A percentile compares a stretch with the other conserved stretches of the same genome.
These are phyloP conservation scores for Taphrina wiesneri DNA, from an alignment of 1,139 yeast genomes.

Conservation along the genomic window DNA sequence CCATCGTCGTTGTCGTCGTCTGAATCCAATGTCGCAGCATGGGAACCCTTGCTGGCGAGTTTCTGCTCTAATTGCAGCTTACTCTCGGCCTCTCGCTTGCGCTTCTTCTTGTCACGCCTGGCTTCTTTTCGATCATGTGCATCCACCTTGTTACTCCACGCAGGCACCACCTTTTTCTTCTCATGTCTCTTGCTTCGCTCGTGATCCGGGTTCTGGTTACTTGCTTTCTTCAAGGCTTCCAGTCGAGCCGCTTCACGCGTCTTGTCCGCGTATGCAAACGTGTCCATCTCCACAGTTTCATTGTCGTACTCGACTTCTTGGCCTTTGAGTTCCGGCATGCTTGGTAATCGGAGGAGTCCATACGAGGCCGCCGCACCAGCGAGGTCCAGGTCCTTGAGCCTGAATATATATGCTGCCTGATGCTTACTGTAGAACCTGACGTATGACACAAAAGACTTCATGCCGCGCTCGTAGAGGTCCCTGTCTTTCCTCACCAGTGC, in stretches of 20 bases:
- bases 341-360: conserved; percentile 80
- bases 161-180: conserved; percentile 56
- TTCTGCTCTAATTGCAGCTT: background rate
- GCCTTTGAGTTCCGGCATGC: conserved; percentile 80
- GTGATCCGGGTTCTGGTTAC: background rate
- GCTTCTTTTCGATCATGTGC: conserved; percentile 41
- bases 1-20: conserved; percentile 61
- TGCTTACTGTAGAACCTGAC: conserved; percentile 84
- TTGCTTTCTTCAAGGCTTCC: conserved; percentile 30
- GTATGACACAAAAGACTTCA: conserved; percentile 80
- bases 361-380: conserved; percentile 71
- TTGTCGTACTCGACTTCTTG: conserved; percentile 22
- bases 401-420: conserved; percentile 84
- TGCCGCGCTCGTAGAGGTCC: conserved; percentile 48
- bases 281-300: conserved; percentile 33
- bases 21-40: conserved; percentile 50
- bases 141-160: conserved; percentile 77
- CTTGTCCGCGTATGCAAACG: conserved; percentile 34
- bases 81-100: conserved; percentile 58
- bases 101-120: conserved; percentile 63
- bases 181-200: conserved; percentile 42
- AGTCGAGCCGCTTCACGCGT: conserved; percentile 33
- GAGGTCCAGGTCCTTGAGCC: conserved; percentile 70
- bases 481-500: conserved; percentile 31
- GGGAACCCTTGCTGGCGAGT: background rate